Base-by-base conservation (phyloP, 2,329 filamentous ascomycete species). In the Leptodontidium sp. region DNA sequence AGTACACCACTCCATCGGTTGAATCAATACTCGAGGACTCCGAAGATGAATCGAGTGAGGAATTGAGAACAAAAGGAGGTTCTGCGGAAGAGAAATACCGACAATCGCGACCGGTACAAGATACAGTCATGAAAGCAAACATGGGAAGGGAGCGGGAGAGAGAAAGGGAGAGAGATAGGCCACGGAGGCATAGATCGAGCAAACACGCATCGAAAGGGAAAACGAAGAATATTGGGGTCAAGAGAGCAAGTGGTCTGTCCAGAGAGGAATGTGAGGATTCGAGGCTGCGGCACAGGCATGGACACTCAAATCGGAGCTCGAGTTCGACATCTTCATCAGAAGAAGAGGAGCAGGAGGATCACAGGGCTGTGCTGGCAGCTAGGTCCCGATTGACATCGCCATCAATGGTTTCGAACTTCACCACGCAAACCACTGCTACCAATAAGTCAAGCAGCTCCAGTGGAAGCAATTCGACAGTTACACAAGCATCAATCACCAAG, bases 381-480 rank as follows among this genome's bases (percentile, higher is more conserved):
- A 70, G 76, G 53, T 70, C 74, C 49, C 70, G 72, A 32, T 70
- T 79, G 29, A 75, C 75, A 6, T 78, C 78, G 17, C 77, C 79
- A 5, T 78, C 78, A 11, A 72, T 75, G 24, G 65, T 77, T n/a
- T 80, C 79, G 2, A 74, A 73, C 35, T 65, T 77, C 7, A 80
- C 78, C 5, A 74, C 71, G 47, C 53, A 76, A 11, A 75, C 78
- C 0, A 74, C 73, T 1, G 71, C 72, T 29, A 79, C 78, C 2
- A 79, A 76, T 64, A 78, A 79, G 12, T 81, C 81, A 0, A 78
- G 78, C 43, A 78, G 78, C 61, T 82, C 82, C 9, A 82, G 78
- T 67, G 80, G 79, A 40, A 83, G 81, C 70, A 79, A 78, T 67
- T 81, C 81, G 9, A 83, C 82, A 3, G 75, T 82, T 26, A 82